Percentiles rank a stretch among this genome's conserved stretches.
Conservation (phyloP, 768 basidiomycete genomes). For the Crassisporium funariophilum region DNA sequence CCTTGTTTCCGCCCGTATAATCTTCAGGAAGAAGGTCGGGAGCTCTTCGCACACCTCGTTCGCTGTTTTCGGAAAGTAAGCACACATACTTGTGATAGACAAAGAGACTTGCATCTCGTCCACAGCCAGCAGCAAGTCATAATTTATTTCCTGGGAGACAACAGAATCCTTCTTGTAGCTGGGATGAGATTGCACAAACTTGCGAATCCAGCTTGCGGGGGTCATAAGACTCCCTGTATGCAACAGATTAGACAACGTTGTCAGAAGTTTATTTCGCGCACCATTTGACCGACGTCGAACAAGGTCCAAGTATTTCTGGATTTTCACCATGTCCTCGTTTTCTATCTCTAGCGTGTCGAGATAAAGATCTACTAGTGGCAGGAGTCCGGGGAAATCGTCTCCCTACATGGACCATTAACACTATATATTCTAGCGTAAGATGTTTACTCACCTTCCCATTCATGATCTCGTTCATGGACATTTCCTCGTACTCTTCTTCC, state of each 20-base stretch:
- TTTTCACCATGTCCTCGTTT: constrained; percentile 54
- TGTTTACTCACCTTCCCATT: constrained; percentile 73
- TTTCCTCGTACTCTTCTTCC: constrained; percentile 88
- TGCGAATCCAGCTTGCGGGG: constrained; percentile 90
- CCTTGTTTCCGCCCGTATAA: constrained; percentile 51
- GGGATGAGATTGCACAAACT: constrained; percentile 89
- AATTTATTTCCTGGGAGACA: constrained; percentile 89
- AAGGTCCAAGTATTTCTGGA: constrained; percentile 79
- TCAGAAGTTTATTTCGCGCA: constrained; percentile 31
- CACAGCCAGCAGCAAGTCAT: constrained; percentile 85
- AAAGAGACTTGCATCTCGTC: constrained; percentile 83
- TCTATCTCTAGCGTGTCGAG: constrained; percentile 84
- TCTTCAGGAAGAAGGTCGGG: constrained; percentile 65
- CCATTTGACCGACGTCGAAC: constrained; percentile 81
- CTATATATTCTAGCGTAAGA: too few relatives aligned
- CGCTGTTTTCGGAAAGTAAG: constrained; percentile 40
- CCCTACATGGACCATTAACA: too few relatives aligned
- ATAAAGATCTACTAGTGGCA: constrained; percentile 82
- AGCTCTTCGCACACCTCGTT: constrained; percentile 63
- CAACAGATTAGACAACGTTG: neutral
- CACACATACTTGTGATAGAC: neutral
- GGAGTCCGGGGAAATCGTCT: constrained; percentile 71
- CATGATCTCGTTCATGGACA: constrained; percentile 91
- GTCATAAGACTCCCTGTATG: constrained; percentile 74
- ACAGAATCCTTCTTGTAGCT: constrained; percentile 93